Evolutionary conservation across 2,329 filamentous ascomycete species (phyloP).

Genomic region (Epichloe sp.): DNA sequence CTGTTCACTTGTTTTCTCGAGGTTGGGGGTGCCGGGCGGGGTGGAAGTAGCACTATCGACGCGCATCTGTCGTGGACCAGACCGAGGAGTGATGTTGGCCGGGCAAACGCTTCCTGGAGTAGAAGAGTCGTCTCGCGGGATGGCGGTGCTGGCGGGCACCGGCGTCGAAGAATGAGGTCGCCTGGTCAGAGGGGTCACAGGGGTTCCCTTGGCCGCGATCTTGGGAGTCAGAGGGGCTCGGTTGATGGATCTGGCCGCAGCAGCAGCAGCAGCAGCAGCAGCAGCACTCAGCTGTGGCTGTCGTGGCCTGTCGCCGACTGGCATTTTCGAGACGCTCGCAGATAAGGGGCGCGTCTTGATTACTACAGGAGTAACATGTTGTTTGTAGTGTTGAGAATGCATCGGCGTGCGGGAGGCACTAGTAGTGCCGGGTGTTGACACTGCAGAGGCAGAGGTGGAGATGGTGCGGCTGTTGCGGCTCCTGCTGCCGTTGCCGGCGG

Average conservation of each 20-base stretch:
- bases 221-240: slow-evolving; percentile 41
- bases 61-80: slow-evolving; percentile 58
- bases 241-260: slow-evolving; percentile 40
- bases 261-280: slow-evolving; percentile 39
- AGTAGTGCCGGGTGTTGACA: not conserved
- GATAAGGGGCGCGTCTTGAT: slow-evolving; percentile 2
- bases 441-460: not conserved
- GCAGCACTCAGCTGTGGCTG: slow-evolving; percentile 49
- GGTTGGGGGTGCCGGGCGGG: slow-evolving; percentile 46
- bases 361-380: slow-evolving; percentile 1
- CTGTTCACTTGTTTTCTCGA: slow-evolving; percentile 26
- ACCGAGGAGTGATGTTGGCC: slow-evolving; percentile 64
- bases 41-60: slow-evolving; percentile 57
- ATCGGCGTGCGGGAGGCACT: not conserved
- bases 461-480: not conserved
- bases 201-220: slow-evolving; percentile 32
- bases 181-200: slow-evolving; percentile 27
- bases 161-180: slow-evolving; percentile 15
- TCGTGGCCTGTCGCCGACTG: slow-evolving; percentile 45
- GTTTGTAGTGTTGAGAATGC: slow-evolving; percentile 1
- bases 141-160: slow-evolving; percentile 9
- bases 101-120: slow-evolving; percentile 44
- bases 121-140: slow-evolving; percentile 33
- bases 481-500: not conserved
- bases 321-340: slow-evolving; percentile 18